Conservation (phyloP, 140 eudicot genomes). For the Senecio squalidus region DNA sequence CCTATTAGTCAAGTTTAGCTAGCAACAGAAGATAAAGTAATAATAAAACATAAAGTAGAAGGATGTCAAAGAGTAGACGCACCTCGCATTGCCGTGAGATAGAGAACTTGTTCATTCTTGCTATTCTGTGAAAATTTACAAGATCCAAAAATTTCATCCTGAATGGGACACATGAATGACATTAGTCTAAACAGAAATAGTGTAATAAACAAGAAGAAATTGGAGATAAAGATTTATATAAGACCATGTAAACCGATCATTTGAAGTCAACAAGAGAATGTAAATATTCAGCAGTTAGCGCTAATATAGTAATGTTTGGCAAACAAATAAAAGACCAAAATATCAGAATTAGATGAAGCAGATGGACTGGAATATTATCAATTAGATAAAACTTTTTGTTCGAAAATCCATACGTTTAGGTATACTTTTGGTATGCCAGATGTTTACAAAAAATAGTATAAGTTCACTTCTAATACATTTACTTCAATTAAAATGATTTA, state of each 20-base stretch:
- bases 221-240: not conserved
- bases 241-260: not conserved
- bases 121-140: slow-evolving; percentile 57
- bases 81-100: slow-evolving; percentile 67
- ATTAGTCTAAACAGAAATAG: slow-evolving; percentile 7
- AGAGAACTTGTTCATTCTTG: slow-evolving; percentile 47
- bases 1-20: not conserved
- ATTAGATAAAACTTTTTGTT: not conserved
- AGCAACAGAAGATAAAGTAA: not conserved
- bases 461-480: too few species aligned
- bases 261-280: not conserved
- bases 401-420: too few species aligned
- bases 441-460: too few species aligned
- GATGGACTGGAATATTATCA: not conserved
- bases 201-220: not conserved
- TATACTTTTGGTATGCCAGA: too few species aligned
- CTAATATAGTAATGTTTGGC: not conserved
- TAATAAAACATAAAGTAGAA: not conserved
- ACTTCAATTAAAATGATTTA: not conserved
- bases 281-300: not conserved
- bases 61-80: not conserved
- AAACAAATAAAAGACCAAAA: not conserved
- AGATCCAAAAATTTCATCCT: slow-evolving; percentile 78
- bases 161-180: slow-evolving; percentile 13
- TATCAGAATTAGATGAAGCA: not conserved